Conservation (phyloP, 83 land plant species). For the Thuja plicata region DNA sequence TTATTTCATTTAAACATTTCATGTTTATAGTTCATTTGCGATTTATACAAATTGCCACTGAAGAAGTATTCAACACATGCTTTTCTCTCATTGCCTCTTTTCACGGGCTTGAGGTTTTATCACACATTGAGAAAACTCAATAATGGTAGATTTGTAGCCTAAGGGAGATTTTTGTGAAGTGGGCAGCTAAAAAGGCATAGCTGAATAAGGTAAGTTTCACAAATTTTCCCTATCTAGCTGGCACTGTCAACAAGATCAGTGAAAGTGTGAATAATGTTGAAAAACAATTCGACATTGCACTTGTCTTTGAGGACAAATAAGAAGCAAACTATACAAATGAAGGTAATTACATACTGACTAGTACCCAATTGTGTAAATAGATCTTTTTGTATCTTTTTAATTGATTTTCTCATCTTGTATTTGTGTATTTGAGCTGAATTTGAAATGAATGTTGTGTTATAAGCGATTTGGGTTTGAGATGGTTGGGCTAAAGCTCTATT, state of each 20-base stretch:
- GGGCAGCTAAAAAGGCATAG: slow-evolving; percentile 79
- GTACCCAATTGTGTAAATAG: neutral
- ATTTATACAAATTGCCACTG: too few species aligned
- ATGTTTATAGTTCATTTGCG: too few species aligned
- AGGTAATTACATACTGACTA: neutral
- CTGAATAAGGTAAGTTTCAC: slow-evolving; percentile 76
- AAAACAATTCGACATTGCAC: slow-evolving; percentile 93
- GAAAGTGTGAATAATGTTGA: slow-evolving; percentile 99
- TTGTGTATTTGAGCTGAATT: neutral
- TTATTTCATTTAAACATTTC: neutral
- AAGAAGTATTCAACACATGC: neutral
- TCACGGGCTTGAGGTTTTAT: neutral
- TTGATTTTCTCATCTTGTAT: neutral
- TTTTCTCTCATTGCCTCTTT: neutral
- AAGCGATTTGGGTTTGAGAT: neutral
- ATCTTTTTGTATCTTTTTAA: neutral
- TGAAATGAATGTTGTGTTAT: neutral
- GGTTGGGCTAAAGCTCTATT: neutral
- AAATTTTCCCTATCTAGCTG: slow-evolving; percentile 80
- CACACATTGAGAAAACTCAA: neutral
- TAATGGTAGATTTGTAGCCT: neutral
- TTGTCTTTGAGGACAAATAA: slow-evolving; percentile 75
- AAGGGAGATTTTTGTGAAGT: neutral
- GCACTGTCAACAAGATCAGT: slow-evolving; percentile 89
- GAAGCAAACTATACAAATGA: slow-evolving; percentile 34